A percentile compares a stretch with the other conserved stretches of the same genome.
These are phyloP conservation scores for Moesziomyces globuligerus DNA, from an alignment of 1,284 basidiomycete species.

Conservation along the genomic window DNA sequence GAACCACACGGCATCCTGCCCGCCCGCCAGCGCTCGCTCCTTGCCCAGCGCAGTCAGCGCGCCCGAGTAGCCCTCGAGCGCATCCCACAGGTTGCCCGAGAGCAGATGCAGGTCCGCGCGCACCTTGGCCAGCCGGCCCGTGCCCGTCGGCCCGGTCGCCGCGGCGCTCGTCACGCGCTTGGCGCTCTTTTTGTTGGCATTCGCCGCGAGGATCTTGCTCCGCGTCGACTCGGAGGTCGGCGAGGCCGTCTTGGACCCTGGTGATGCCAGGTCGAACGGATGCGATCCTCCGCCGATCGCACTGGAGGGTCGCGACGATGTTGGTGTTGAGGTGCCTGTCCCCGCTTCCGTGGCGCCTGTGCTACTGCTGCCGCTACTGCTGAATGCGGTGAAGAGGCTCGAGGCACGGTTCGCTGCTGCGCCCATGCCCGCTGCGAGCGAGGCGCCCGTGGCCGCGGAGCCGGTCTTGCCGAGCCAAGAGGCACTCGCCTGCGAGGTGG, in stretches of 20 bases:
- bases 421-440: conserved; percentile 13
- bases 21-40: conserved; percentile 64
- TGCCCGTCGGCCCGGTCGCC: conserved; percentile 45
- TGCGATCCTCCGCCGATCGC: conserved; percentile 48
- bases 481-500: conserved; percentile 7
- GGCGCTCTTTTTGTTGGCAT: conserved; percentile 34
- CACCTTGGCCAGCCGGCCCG: conserved; percentile 59
- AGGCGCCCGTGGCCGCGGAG: conserved; percentile 4
- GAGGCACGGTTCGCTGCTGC: conserved; percentile 47
- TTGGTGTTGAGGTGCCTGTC: conserved; percentile 12
- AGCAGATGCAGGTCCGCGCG: conserved; percentile 59
- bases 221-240: conserved; percentile 37
- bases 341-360: conserved; percentile 2
- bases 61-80: conserved; percentile 54
- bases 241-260: conserved; percentile 15
- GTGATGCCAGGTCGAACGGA: conserved; percentile 26
- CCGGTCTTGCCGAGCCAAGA: conserved; percentile 36
- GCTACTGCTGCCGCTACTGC: conserved; percentile 6
- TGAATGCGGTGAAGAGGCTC: conserved; percentile 48
- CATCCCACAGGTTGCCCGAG: conserved; percentile 62
- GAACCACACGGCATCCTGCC: conserved; percentile 66
- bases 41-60: conserved; percentile 50
- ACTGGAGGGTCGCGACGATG: conserved; percentile 24
- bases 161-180: conserved; percentile 23
- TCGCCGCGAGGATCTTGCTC: conserved; percentile 39